Base-by-base conservation (phyloP, 257 asterid species). In the Salvia miltiorrhiza region DNA sequence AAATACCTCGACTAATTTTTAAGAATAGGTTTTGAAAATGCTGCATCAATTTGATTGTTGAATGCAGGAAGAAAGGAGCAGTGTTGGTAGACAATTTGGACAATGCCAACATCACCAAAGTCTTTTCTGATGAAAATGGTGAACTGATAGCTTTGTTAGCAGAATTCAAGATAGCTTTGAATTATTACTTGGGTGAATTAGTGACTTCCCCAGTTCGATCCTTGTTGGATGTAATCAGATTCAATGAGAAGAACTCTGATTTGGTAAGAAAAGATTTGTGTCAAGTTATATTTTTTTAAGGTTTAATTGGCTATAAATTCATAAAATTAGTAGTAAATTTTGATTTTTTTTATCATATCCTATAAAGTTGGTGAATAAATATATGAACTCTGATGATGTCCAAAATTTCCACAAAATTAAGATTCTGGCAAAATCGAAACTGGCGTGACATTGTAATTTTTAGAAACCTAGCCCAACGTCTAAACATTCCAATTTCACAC, bases 161-260 rank as follows among this genome's bases (percentile, higher is more conserved):
- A n/a, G 82, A 77, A 20, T 80, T 80, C 73, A 80, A 80, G 80
- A 39, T 66, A 5, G 28, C 71, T 21, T 26, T 80, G 57, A 80
- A 77, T 33, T 33, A 5, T 26, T 80, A 80, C 80, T 75, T 77
- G 53, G 71, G 60, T 32, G 76, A 70, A 45, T 52, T 80, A 65
- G 61, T n/a, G 4, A 33, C 33, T 23, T 80, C 80, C 14, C 78
- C 85, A 0, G 82, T 80, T 7, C 69, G 64, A 3, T 80, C 82
- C 21, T 66, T 80, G 32, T 66, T 73, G 16, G 85, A 80, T 55
- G 54, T 77, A 19, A 80, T 80, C 2, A 65, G 73, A 54, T 80
- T 80, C 80, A 77, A 73, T 4, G 69, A 77, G 67, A 69, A 61
- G 48, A 70, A 77, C 17, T 41, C 76, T 3, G 80, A 65, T 32